Conservation (phyloP, 2,329 filamentous ascomycete species). For the Paecilomyces variotii region DNA sequence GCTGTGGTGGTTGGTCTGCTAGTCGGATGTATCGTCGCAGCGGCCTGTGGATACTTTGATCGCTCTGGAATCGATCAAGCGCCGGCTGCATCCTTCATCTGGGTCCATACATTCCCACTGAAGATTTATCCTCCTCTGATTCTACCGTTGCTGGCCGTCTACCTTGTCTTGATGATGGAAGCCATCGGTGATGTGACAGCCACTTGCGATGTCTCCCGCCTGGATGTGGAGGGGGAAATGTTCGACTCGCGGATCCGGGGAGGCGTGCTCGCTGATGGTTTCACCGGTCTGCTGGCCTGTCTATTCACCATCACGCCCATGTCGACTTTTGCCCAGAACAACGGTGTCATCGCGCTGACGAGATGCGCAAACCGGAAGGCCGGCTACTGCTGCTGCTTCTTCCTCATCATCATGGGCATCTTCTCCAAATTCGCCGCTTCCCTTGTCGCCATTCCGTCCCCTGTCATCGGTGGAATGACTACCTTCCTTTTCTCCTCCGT, state of each 20-base stretch:
- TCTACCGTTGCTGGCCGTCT: slow-evolving; percentile 50
- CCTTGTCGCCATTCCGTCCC: slow-evolving; percentile 55
- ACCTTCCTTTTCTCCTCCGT: slow-evolving; percentile 63
- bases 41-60: slow-evolving; percentile 59
- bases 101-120: slow-evolving; percentile 62
- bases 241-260: slow-evolving; percentile 65
- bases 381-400: slow-evolving; percentile 58
- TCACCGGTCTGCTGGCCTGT: slow-evolving; percentile 56
- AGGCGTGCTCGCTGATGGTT: slow-evolving; percentile 57
- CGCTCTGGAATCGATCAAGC: slow-evolving; percentile 50
- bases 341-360: slow-evolving; percentile 60
- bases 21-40: slow-evolving; percentile 60
- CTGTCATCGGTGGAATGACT: slow-evolving; percentile 42
- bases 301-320: slow-evolving; percentile 62
- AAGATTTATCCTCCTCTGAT: slow-evolving; percentile 59
- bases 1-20: slow-evolving; percentile 58
- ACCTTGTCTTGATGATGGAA: slow-evolving; percentile 60
- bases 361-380: slow-evolving; percentile 61
- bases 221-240: slow-evolving; percentile 55
- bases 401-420: slow-evolving; percentile 60
- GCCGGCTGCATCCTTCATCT: slow-evolving; percentile 59
- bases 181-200: slow-evolving; percentile 61
- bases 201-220: slow-evolving; percentile 57
- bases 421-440: slow-evolving; percentile 65
- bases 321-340: slow-evolving; percentile 62